These are phyloP conservation scores for Lachancea mirantina DNA, from an alignment of 805 yeast species.

Conservation along the genomic window DNA sequence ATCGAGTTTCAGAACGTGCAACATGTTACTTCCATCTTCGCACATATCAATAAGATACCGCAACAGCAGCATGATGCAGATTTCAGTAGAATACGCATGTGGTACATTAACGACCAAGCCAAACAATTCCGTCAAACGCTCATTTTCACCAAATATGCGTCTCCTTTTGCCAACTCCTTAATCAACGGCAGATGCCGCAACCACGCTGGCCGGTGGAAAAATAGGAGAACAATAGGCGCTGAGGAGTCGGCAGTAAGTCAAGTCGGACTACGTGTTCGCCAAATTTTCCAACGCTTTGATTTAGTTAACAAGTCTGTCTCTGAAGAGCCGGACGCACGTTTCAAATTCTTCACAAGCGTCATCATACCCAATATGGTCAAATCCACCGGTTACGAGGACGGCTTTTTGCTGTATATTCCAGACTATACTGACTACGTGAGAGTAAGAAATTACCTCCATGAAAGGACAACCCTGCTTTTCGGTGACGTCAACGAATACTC, in stretches of 20 bases:
- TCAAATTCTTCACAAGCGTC: slow-evolving; percentile 69
- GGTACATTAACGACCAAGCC: slow-evolving; percentile 83
- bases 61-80: slow-evolving; percentile 75
- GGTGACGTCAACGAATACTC: slow-evolving; percentile 81
- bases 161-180: slow-evolving; percentile 75
- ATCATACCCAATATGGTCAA: slow-evolving; percentile 63
- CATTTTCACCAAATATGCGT: slow-evolving; percentile 62
- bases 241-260: slow-evolving; percentile 51
- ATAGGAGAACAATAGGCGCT: slow-evolving; percentile 40
- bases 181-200: slow-evolving; percentile 44
- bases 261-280: slow-evolving; percentile 60
- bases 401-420: slow-evolving; percentile 75
- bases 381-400: slow-evolving; percentile 56
- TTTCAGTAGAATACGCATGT: slow-evolving; percentile 84
- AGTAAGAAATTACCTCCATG: slow-evolving; percentile 52
- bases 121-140: slow-evolving; percentile 68
- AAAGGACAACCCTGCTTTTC: slow-evolving; percentile 56
- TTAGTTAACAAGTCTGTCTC: slow-evolving; percentile 39
- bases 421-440: slow-evolving; percentile 81
- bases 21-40: slow-evolving; percentile 64
- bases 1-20: slow-evolving; percentile 91
- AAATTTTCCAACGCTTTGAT: slow-evolving; percentile 66
- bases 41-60: slow-evolving; percentile 71
- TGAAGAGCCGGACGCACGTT: slow-evolving; percentile 75
- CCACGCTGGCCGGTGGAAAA: slow-evolving; percentile 53